These are phyloP conservation scores for Fraxinus albicans DNA, from an alignment of 305 asterid species.

Conservation along the genomic window DNA sequence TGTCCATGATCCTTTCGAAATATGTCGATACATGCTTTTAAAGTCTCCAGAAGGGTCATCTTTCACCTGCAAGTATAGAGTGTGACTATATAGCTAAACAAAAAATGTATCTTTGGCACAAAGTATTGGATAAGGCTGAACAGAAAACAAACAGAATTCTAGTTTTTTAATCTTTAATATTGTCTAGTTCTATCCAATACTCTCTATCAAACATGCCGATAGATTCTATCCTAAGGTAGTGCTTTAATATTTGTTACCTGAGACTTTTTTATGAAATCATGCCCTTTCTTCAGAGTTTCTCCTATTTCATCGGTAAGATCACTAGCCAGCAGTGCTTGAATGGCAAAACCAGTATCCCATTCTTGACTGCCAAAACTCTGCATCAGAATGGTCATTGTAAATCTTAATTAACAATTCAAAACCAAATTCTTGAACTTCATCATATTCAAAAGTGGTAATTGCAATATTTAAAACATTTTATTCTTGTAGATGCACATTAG, in stretches of 20 bases:
- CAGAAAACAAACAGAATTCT: background rate
- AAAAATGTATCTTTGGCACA: background rate
- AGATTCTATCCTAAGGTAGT: background rate
- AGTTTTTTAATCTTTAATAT: background rate
- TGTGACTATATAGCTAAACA: background rate
- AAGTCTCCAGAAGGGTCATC: constrained; percentile 71
- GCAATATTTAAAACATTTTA: background rate
- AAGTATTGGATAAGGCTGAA: background rate
- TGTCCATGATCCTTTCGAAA: constrained; percentile 80
- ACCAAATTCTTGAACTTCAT: background rate
- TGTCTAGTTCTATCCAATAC: background rate
- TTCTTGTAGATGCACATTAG: background rate
- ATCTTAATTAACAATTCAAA: background rate
- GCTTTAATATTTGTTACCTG: constrained; percentile 33
- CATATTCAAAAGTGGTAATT: background rate
- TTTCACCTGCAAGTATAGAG: constrained; percentile 29
- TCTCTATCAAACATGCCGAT: background rate
- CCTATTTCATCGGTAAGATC: constrained; percentile 55
- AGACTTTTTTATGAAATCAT: constrained; percentile 58
- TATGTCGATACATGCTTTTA: constrained; percentile 64
- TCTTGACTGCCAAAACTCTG: constrained; percentile 41
- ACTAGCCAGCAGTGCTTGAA: constrained; percentile 77
- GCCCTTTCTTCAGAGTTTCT: constrained; percentile 56
- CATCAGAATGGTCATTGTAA: background rate
- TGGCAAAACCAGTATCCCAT: constrained; percentile 81